Base-by-base conservation (phyloP, 1,284 basidiomycete genomes). In the Phellinidium pouzarii region DNA sequence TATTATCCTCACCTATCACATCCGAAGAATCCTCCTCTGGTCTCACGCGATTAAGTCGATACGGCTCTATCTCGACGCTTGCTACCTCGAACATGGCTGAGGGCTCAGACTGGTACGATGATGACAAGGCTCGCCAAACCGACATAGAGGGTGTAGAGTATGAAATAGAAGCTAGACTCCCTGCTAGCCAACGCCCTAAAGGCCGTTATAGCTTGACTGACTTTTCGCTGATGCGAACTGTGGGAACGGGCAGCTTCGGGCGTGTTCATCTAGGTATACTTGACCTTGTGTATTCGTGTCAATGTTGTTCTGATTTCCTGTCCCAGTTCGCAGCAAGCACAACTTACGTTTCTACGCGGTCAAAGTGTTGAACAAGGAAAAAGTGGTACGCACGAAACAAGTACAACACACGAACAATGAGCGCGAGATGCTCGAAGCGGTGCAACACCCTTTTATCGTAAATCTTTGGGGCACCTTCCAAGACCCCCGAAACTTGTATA, bases 381-480 rank as follows among this genome's bases (percentile, higher is more conserved):
- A 93, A 65, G 91, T 99, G 52, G 92, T 95, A 56, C 83, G 80
- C 63, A 90, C 93, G 79, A 98, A 98, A 75, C 95, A 99, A 67
- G 85, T 98, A 52, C 93, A 97, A 63, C 95, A 99, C 66, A 98
- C 95, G 25, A 96, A 95, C 66, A 95, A 93, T 60, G 95, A 99
- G 71, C 84, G 93, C 61, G 80, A 82, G 56, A 93, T 99, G 76
- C 80, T 99, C 42, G 83, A 88, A 53, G 79, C 83, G 25, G 91
- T 96, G 0, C 84, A 94, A 49, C 94, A 98, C 68, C 91, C 94
- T 2, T 99, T 99, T 71, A 88, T 99, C 59, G 86, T 99, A 72
- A 99, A 97, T 64, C 80, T 99, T 4, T 99, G 95, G 95, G 96
- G 95, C 23, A 90, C 91, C 1, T 99, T 99, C 71, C 92, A 96